Percentiles rank a stretch among this genome's conserved stretches.
Conservation (phyloP, 129 eudicot species). For the Pittosporum tobira region DNA sequence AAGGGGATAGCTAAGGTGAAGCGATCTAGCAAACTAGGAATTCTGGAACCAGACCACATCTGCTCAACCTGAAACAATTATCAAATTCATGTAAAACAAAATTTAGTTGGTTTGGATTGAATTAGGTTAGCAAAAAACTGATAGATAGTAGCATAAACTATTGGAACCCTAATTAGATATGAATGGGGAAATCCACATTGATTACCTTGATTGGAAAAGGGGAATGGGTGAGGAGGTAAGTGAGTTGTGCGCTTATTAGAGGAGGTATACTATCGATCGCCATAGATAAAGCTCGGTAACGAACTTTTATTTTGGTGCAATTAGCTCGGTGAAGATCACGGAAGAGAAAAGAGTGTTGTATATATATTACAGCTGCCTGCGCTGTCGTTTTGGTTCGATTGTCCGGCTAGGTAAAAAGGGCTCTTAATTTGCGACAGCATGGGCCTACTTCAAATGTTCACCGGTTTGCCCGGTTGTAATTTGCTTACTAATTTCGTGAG, state of each 20-base stretch:
- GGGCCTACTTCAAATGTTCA: too few species aligned
- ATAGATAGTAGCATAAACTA: not conserved
- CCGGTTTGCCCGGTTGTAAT: too few species aligned
- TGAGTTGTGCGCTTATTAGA: constrained; percentile 62
- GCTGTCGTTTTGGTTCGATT: constrained; percentile 4
- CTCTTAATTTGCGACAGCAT: too few species aligned
- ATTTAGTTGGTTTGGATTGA: not conserved
- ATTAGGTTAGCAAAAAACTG: constrained; percentile 5
- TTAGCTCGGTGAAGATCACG: too few species aligned
- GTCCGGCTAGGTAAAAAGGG: too few species aligned
- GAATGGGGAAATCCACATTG: not conserved
- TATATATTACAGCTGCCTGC: constrained; percentile 12
- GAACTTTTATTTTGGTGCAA: too few species aligned
- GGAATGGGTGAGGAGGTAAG: constrained; percentile 54
- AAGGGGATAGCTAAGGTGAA: constrained; percentile 71
- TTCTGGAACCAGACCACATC: constrained; percentile 76
- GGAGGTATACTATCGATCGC: constrained; percentile 70
- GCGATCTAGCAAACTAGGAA: constrained; percentile 53
- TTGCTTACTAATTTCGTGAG: too few species aligned
- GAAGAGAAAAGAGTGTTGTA: too few species aligned
- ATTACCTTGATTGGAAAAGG: constrained; percentile 78
- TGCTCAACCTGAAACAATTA: constrained; percentile 58
- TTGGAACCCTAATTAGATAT: constrained; percentile 14
- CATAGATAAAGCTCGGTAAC: constrained; percentile 37
- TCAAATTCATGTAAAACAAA: not conserved